A percentile compares a stretch with the other conserved stretches of the same genome.
Conservation (phyloP, 306 rosid species). For the Hippophae rhamnoides region DNA sequence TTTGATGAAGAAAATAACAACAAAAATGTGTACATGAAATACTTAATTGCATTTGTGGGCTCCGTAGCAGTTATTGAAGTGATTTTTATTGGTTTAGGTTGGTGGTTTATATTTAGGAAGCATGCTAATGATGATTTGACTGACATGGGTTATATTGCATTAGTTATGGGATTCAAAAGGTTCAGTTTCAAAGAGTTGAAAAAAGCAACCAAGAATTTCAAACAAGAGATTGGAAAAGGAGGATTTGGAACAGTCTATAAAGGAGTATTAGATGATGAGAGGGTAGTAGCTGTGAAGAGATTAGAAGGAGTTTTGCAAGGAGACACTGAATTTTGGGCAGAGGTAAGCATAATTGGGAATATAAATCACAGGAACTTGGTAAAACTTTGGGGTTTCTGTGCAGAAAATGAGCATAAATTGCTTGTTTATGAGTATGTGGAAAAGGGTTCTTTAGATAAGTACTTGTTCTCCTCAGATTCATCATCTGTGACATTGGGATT, state of each 20-base stretch:
- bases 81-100: not conserved
- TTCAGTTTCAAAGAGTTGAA: slow-evolving; percentile 20
- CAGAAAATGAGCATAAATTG: slow-evolving; percentile 25
- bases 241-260: slow-evolving; percentile 32
- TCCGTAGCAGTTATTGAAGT: too few relatives aligned
- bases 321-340: slow-evolving; percentile 39
- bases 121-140: not conserved
- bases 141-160: not conserved
- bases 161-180: not conserved
- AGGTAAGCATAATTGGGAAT: slow-evolving; percentile 34
- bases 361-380: slow-evolving; percentile 35
- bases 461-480: slow-evolving; percentile 8
- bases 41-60: too few relatives aligned
- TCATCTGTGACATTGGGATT: slow-evolving; percentile 1
- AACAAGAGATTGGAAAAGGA: not conserved
- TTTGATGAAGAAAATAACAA: too few relatives aligned
- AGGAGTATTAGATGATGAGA: slow-evolving; percentile 28
- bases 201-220: slow-evolving; percentile 25
- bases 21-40: too few relatives aligned
- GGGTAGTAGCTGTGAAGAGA: slow-evolving; percentile 35
- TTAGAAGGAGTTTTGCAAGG: slow-evolving; percentile 34
- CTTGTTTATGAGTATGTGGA: slow-evolving; percentile 28
- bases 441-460: slow-evolving; percentile 31
- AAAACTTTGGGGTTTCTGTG: slow-evolving; percentile 35
- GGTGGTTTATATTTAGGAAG: not conserved